A percentile compares a stretch with the other conserved stretches of the same genome.
Conservation (phyloP, 208 protist species). For the Acanthamoeba divionensis region DNA sequence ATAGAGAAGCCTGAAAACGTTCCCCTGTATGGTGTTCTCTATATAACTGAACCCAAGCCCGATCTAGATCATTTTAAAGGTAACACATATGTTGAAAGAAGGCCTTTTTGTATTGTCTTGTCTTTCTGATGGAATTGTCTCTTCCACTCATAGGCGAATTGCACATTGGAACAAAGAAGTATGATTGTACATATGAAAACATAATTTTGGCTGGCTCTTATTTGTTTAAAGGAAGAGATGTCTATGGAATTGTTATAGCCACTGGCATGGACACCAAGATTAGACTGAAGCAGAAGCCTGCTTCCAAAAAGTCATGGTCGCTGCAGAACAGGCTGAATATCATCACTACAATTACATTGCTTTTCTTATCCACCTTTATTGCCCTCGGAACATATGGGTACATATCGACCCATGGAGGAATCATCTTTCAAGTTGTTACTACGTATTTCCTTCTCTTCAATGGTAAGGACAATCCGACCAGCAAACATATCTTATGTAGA, state of each 20-base stretch:
- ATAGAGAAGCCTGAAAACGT: neutral
- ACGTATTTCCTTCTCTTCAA: slow-evolving; percentile 55
- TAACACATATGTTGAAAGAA: neutral
- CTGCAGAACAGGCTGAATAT: slow-evolving; percentile 51
- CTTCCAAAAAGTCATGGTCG: slow-evolving; percentile 35
- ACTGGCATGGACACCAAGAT: slow-evolving; percentile 53
- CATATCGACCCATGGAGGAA: neutral
- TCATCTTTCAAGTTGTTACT: slow-evolving; percentile 21
- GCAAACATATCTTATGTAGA: neutral
- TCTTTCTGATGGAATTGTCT: neutral
- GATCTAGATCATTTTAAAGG: slow-evolving; percentile 50
- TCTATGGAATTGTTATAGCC: slow-evolving; percentile 46
- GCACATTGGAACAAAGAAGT: neutral
- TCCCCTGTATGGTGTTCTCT: slow-evolving; percentile 42
- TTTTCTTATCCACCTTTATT: slow-evolving; percentile 50
- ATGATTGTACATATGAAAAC: slow-evolving; percentile 48
- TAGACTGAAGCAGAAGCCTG: slow-evolving; percentile 41
- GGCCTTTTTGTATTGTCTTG: neutral
- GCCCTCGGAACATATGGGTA: slow-evolving; percentile 16
- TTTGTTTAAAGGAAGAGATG: slow-evolving; percentile 47
- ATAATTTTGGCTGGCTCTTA: slow-evolving; percentile 34
- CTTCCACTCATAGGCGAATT: neutral
- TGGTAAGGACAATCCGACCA: neutral
- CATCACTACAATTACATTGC: slow-evolving; percentile 32
- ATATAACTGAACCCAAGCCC: slow-evolving; percentile 6